Conservation (phyloP, 2,329 filamentous ascomycete genomes). For the Aspergillus ochraceus region DNA sequence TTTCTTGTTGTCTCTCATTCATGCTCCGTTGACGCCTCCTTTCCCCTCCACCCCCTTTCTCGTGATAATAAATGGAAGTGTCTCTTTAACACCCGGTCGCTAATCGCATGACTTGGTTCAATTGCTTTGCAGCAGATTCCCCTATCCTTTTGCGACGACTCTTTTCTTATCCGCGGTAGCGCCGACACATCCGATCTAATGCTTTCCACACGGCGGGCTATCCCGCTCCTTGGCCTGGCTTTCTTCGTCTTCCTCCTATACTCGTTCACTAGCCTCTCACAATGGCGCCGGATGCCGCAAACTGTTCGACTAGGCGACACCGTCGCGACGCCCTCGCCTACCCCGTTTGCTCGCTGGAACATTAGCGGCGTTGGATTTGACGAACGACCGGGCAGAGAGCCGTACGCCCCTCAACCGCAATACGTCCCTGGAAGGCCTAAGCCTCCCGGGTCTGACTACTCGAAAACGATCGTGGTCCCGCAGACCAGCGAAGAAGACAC, state of each 20-base stretch:
- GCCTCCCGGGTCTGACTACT: constrained; percentile 52
- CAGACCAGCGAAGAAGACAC: constrained; percentile 53
- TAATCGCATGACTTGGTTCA: not conserved
- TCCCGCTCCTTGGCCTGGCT: constrained; percentile 34
- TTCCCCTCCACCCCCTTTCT: not conserved
- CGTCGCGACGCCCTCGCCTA: constrained; percentile 14
- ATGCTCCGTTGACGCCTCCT: not conserved
- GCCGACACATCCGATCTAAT: constrained; percentile 22
- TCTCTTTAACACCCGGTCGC: not conserved
- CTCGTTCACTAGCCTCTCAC: constrained; percentile 29
- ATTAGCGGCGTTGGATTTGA: constrained; percentile 12
- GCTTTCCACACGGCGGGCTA: constrained; percentile 33
- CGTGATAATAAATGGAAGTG: not conserved
- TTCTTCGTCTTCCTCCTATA: constrained; percentile 32
- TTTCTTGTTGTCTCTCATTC: not conserved
- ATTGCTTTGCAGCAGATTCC: constrained; percentile 4
- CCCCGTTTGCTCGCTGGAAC: constrained; percentile 16
- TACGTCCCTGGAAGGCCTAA: constrained; percentile 41
- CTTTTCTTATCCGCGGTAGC: constrained; percentile 7
- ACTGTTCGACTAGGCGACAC: constrained; percentile 40
- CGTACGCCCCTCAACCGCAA: constrained; percentile 31
- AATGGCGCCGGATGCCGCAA: constrained; percentile 38
- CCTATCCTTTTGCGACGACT: constrained; percentile 1
- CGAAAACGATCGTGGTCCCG: constrained; percentile 56
- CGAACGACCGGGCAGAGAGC: constrained; percentile 14